A percentile compares a stretch with the other conserved stretches of the same genome.
phyloP scores from a whole-genome alignment of 148 eudicot genomes.

The Silene uniflora region DNA sequence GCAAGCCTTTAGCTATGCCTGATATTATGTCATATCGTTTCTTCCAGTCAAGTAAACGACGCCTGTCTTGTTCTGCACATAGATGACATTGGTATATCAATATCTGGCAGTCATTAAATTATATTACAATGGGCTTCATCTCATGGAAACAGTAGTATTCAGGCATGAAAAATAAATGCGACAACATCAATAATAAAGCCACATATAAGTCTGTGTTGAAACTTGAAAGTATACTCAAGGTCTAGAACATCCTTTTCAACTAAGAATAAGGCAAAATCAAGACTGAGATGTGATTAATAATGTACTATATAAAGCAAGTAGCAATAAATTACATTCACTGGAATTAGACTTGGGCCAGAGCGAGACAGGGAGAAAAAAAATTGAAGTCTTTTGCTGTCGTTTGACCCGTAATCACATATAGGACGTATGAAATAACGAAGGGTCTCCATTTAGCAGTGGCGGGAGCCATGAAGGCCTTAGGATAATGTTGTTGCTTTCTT shows the following conservation, averaged over 20 bases:
- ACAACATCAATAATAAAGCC: neutral
- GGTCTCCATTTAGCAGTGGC: neutral
- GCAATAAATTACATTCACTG: neutral
- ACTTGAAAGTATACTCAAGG: neutral
- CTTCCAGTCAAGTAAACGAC: conserved; percentile 67
- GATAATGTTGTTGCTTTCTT: neutral
- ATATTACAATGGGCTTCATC: neutral
- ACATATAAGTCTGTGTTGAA: neutral
- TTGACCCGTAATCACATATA: neutral
- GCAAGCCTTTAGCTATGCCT: conserved; percentile 72
- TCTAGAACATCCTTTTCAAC: neutral
- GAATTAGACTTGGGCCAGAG: neutral
- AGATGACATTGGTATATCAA: conserved; percentile 1
- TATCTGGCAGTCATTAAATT: neutral
- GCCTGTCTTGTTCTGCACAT: conserved; percentile 39
- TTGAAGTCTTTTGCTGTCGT: neutral
- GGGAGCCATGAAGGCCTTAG: neutral
- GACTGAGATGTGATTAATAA: neutral
- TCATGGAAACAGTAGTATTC: neutral
- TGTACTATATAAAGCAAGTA: neutral
- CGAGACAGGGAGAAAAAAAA: neutral
- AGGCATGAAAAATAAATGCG: neutral
- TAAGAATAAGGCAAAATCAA: neutral
- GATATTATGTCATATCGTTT: conserved; percentile 52
- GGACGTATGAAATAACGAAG: neutral